Base-by-base conservation (phyloP, 257 asterid species). In the Nemophila menziesii region DNA sequence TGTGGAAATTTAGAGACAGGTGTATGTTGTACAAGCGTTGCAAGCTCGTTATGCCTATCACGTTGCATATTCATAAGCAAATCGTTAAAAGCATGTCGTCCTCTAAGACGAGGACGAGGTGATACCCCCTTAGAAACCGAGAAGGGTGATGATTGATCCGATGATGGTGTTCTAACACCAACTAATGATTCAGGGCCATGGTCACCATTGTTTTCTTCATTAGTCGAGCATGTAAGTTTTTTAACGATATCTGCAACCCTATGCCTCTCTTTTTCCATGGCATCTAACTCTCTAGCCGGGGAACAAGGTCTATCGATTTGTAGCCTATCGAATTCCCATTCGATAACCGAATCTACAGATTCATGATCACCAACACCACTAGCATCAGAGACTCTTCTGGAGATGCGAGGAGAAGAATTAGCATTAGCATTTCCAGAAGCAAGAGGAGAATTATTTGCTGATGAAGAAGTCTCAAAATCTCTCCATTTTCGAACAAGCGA, bases 401-500 rank as follows among this genome's bases (percentile, higher is more conserved):
- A 21, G 8, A 41, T 52, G 16, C 44, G 61, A 14, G 19, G 19
- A 20, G 46, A 23, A 7, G 44, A 46, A n/a, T 57, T 44, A 11
- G 42, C 46, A 13, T 61, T 63, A 18, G 64, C 44, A 11, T 46
- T 48, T 62, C 61, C 2, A 26, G 1, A 16, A 40, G 42, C 13
- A 39, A 11, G 13, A 5, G 18, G 18, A 9, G 20, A 13, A 56
- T 47, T 27, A 49, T 63, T 65, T 2, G 33, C 9, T 4, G 33
- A 4, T 1, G 72, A 51, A 20, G 53, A 77, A 0, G 78, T 69
- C 77, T 74, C 93, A 43, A 76, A 70, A 21, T 65, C 74, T 54
- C 61, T 68, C 94, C 93, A 86, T 63, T 73, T 79, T 52, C 57
- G 82, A 16, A 86, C 80, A 22, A 86, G 78, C 24, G 92, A 79